Conservation (phyloP, 2,329 filamentous ascomycete species). For the Nemania abortiva region DNA sequence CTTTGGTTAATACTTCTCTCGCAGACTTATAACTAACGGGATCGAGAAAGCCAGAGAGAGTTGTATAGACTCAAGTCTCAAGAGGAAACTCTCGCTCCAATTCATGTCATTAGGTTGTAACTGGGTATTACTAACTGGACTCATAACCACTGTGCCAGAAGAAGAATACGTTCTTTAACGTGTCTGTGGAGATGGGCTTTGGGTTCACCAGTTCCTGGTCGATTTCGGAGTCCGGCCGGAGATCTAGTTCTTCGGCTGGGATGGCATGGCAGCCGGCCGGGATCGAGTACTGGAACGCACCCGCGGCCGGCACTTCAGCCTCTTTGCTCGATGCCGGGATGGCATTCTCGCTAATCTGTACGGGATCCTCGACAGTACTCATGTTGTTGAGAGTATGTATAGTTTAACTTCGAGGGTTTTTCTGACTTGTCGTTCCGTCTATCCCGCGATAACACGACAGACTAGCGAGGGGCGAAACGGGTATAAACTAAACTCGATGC, state of each 20-base stretch:
- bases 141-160: conserved; percentile 67
- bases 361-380: conserved; percentile 27
- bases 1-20: conserved; percentile 14
- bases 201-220: conserved; percentile 58
- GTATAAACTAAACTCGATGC: not conserved
- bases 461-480: not conserved
- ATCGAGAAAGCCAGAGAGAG: not conserved
- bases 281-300: conserved; percentile 47
- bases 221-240: conserved; percentile 60
- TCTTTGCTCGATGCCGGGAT: conserved; percentile 36
- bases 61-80: not conserved
- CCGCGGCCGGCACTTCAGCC: conserved; percentile 14
- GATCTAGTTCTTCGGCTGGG: conserved; percentile 56
- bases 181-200: conserved; percentile 50
- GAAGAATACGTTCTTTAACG: conserved; percentile 68
- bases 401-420: not conserved
- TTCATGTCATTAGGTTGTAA: not conserved
- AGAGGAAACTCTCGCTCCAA: not conserved
- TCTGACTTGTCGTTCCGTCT: not conserved
- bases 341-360: conserved; percentile 25
- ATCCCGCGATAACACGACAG: not conserved
- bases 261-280: conserved; percentile 58
- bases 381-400: conserved; percentile 11
- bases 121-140: conserved; percentile 44
- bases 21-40: not conserved